Evolutionary conservation across 1,139 yeast species (phyloP).

Genomic region (Torulaspora globosa): DNA sequence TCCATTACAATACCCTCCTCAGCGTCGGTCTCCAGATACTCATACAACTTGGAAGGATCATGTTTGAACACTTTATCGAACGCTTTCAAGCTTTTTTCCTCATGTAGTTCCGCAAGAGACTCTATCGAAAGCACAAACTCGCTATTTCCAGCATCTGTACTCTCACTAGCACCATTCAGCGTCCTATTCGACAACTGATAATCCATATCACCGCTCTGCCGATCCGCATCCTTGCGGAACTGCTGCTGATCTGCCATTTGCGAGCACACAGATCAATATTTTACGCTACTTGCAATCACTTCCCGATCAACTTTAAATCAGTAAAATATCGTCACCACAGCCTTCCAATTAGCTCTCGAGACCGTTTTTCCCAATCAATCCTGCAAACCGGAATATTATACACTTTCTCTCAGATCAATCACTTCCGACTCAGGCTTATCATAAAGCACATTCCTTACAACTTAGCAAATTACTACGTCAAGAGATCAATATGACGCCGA

Average conservation of each 20-base stretch:
- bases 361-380: no score
- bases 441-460: no score
- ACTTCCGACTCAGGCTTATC: no score
- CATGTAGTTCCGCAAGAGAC: slow-evolving; percentile 35
- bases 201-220: neutral
- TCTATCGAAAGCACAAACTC: slow-evolving; percentile 25
- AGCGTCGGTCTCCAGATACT: slow-evolving; percentile 41
- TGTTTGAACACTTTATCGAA: slow-evolving; percentile 30
- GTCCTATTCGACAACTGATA: slow-evolving; percentile 6
- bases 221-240: neutral
- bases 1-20: slow-evolving; percentile 44
- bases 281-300: neutral
- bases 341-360: neutral
- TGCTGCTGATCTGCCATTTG: slow-evolving; percentile 5
- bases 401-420: no score
- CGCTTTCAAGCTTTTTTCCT: slow-evolving; percentile 37
- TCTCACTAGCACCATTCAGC: neutral
- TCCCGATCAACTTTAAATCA: neutral
- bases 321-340: neutral
- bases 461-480: no score
- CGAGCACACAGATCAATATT: neutral
- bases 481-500: no score
- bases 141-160: neutral
- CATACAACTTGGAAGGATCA: slow-evolving; percentile 23
- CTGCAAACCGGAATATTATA: no score